These are phyloP conservation scores for Monilinia aucupariae DNA, from an alignment of 2,329 filamentous ascomycete species.

Conservation along the genomic window DNA sequence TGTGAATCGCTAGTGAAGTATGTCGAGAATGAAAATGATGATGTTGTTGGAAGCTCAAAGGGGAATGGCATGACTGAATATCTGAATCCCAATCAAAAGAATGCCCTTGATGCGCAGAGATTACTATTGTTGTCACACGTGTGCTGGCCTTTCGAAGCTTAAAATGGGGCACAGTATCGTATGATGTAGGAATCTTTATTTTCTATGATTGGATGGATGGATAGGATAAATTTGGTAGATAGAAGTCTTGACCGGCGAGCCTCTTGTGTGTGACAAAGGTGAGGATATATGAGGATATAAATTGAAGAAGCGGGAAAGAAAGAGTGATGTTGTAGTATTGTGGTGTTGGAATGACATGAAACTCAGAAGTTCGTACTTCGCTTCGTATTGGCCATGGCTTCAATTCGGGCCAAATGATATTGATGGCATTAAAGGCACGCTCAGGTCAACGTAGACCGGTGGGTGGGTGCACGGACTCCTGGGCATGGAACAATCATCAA, in stretches of 20 bases:
- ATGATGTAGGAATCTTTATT: neutral
- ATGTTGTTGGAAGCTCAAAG: conserved; percentile 84
- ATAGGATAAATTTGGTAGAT: neutral
- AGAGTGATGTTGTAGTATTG: too few species aligned
- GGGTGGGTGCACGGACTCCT: too few species aligned
- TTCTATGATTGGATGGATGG: neutral
- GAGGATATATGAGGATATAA: neutral
- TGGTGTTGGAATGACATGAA: neutral
- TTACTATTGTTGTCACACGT: neutral
- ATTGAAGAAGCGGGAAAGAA: neutral
- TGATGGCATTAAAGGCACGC: neutral
- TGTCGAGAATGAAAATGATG: conserved; percentile 73
- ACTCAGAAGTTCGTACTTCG: neutral
- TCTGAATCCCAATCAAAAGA: neutral
- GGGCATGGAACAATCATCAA: too few species aligned
- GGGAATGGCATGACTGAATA: conserved; percentile 70
- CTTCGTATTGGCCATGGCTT: too few species aligned
- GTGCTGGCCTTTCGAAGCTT: neutral
- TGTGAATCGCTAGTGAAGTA: conserved; percentile 76
- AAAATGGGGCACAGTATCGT: neutral
- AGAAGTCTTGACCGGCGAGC: too few species aligned
- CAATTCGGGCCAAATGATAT: conserved; percentile 11
- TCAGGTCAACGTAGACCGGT: conserved; percentile 8
- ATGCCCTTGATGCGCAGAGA: neutral
- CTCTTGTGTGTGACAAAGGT: neutral